phyloP scores from a whole-genome alignment of 169 alveolate species.

The Hepatocystis sp. region DNA sequence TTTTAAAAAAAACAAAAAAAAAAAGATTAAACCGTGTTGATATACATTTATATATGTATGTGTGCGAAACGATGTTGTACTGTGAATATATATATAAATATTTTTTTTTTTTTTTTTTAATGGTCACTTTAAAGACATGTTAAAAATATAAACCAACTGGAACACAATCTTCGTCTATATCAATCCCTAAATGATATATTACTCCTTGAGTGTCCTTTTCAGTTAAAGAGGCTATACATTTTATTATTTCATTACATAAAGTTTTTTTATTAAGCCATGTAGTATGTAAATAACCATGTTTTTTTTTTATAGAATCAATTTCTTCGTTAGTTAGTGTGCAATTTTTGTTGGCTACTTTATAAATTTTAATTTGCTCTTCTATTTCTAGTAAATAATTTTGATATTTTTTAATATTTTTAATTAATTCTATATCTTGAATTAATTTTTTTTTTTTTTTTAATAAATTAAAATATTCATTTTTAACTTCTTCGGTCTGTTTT shows the following conservation, averaged over 20 bases:
- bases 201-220: conserved; percentile 67
- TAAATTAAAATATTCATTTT: conserved; percentile 29
- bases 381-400: conserved; percentile 11
- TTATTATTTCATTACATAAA: conserved; percentile 50
- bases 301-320: conserved; percentile 47
- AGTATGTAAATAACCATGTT: conserved; percentile 61
- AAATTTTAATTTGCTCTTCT: conserved; percentile 31
- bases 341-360: conserved; percentile 40
- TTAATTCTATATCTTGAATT: conserved; percentile 47
- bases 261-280: conserved; percentile 55
- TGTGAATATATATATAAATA: too few species aligned
- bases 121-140: too few species aligned
- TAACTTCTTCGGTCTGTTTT: conserved; percentile 33
- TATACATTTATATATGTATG: too few species aligned
- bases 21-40: too few species aligned
- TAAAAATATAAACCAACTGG: conserved; percentile 42
- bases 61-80: too few species aligned
- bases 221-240: conserved; percentile 63
- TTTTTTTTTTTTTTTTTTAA: too few species aligned
- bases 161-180: conserved; percentile 53
- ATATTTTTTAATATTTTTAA: conserved; percentile 31
- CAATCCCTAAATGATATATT: conserved; percentile 66
- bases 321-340: conserved; percentile 40
- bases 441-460: conserved; percentile 51
- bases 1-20: too few species aligned